phyloP scores from a whole-genome alignment of 768 basidiomycete species.

The Amanita muscaria region DNA sequence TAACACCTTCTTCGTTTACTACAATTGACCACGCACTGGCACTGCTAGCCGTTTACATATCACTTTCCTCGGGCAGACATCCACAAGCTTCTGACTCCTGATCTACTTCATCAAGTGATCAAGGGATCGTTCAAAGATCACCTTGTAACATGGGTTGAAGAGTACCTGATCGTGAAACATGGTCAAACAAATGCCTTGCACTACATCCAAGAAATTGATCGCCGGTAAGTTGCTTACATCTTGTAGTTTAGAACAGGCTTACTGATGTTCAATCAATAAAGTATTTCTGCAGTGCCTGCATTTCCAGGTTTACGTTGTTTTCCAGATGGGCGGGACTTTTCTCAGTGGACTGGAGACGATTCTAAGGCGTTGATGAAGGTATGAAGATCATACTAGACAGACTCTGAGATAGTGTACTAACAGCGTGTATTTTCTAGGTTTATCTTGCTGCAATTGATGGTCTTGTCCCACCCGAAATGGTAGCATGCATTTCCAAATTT shows the following conservation, averaged over 20 bases:
- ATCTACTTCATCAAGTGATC: constrained; percentile 26
- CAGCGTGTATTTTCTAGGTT: too few relatives aligned
- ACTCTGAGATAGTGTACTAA: neutral
- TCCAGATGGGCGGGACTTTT: neutral
- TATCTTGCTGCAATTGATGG: constrained; percentile 10
- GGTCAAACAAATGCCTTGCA: constrained; percentile 12
- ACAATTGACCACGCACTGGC: neutral
- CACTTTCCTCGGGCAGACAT: constrained; percentile 22
- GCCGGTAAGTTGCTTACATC: constrained; percentile 14
- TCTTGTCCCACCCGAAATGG: constrained; percentile 17
- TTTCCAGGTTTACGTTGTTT: constrained; percentile 3
- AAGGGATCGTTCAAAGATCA: constrained; percentile 30
- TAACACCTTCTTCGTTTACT: neutral
- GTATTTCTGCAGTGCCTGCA: neutral
- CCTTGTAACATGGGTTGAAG: constrained; percentile 22
- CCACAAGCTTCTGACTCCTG: constrained; percentile 19
- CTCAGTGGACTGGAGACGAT: constrained; percentile 8
- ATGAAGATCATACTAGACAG: neutral
- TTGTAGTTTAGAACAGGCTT: neutral
- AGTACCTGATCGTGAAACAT: constrained; percentile 17
- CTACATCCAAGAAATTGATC: constrained; percentile 25
- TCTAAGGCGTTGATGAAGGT: constrained; percentile 11
- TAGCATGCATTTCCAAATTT: constrained; percentile 17
- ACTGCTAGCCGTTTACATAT: constrained; percentile 17
- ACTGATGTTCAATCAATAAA: neutral